Evolutionary conservation across 2,329 filamentous ascomycete species (phyloP), one percentile per base, ranked within the genome.

Genomic region (Escovopsis sp.): DNA sequence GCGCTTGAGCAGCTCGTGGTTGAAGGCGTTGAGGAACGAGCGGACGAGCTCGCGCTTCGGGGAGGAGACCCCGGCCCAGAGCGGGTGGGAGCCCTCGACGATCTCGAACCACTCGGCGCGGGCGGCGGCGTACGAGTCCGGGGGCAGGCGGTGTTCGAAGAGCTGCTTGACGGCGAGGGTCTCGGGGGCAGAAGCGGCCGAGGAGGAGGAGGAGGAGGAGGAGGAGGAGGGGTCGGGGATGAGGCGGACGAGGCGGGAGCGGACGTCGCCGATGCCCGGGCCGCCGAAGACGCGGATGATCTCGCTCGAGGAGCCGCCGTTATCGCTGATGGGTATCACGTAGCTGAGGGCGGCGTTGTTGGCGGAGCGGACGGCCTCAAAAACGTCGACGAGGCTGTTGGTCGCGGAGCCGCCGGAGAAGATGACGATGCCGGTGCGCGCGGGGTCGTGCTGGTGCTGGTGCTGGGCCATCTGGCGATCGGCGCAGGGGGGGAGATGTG

Each of bases 381-480:
- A 95, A 10, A 94, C 84, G 58, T 95, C 89, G 35, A 95, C 89
- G 5, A 95, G 73, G 54, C 75, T 93, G 58, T 95, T 96, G 6
- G 89, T 87, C n/a, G 88, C 89, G 51, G 85, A 94, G 42, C 88
- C 88, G 34, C 87, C 87, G 1, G 87, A 93, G 61, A 95, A 91
- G 40, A 94, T 81, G 19, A 88, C 85, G 45, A 94, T 80, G 45
- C 59, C 60, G 33, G 46, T 48, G 6, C 10, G 36, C 40, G 35
- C 34, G 26, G 36, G 34, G 33, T 15, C 39, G 30, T 23, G 43
- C 40, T 35, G 43, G 36, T 39, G 43, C 12, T 23, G 23, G 23
- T 23, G 23, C 23, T 23, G 23, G 23, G 23, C 23, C 23, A 23
- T 23, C 23, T 23, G 4, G 23, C 6, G 23, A 6, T 23, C 6